Evolutionary conservation across 371 early-diverging fungal genomes (phyloP).

Genomic region (Apophysomyces sp.): DNA sequence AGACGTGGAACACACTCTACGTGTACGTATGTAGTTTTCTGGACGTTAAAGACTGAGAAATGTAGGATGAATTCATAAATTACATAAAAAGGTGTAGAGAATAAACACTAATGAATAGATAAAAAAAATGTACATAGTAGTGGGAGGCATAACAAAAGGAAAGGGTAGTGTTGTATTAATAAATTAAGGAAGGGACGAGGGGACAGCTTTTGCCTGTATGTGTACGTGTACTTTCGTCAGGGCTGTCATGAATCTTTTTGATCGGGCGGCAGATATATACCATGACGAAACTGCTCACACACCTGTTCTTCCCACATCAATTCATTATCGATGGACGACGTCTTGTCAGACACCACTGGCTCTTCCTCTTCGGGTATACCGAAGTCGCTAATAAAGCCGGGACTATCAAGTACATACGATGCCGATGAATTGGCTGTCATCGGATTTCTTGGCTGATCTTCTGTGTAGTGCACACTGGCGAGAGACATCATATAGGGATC

Average conservation of each 20-base stretch:
- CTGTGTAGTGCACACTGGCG: neutral
- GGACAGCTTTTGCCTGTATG: neutral
- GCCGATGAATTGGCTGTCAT: neutral
- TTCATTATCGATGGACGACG: neutral
- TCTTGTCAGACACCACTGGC: neutral
- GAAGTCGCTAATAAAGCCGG: conserved; percentile 37
- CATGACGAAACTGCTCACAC: neutral
- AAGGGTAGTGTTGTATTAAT: neutral
- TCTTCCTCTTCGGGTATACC: conserved; percentile 23
- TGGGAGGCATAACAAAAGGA: neutral
- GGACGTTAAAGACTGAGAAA: too few species aligned
- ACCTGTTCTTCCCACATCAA: conserved; percentile 10
- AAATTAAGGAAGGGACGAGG: neutral
- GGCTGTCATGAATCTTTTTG: conserved; percentile 8
- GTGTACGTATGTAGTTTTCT: too few species aligned
- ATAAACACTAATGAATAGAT: too few species aligned
- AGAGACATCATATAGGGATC: neutral
- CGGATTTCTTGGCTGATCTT: neutral
- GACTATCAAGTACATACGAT: conserved; percentile 18
- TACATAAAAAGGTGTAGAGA: neutral
- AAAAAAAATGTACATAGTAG: too few species aligned
- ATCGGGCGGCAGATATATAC: conserved; percentile 15
- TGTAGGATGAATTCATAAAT: neutral
- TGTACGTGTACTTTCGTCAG: neutral
- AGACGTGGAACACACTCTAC: neutral